phyloP scores from a whole-genome alignment of 352 stramenopile genomes.

The Saprolegnia diclina region DNA sequence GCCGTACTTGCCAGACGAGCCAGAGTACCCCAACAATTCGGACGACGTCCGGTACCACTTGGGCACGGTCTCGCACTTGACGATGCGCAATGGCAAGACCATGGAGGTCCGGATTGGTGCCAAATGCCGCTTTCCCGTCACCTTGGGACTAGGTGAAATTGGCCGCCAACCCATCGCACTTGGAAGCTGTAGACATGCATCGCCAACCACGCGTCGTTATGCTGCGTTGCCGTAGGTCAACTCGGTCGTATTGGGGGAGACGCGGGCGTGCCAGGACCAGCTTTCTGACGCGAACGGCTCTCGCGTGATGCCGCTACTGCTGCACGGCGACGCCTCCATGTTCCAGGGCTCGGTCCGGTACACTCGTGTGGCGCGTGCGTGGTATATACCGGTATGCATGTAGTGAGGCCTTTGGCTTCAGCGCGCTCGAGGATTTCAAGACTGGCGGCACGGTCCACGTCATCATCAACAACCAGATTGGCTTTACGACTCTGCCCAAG shows the following conservation, averaged over 20 bases:
- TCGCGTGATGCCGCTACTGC: constrained; percentile 94
- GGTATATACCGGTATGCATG: neutral
- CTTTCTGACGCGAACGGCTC: constrained; percentile 69
- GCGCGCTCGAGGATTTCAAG: constrained; percentile 89
- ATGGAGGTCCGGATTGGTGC: constrained; percentile 38
- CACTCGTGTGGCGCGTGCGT: neutral
- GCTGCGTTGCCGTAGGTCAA: constrained; percentile 54
- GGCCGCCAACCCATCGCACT: constrained; percentile 97
- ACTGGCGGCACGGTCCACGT: constrained; percentile 98
- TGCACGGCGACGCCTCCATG: constrained; percentile 97
- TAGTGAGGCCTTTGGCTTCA: constrained; percentile 74
- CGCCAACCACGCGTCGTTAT: neutral
- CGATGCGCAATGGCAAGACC: constrained; percentile 54
- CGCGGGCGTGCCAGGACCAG: constrained; percentile 89
- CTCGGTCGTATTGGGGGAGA: constrained; percentile 94
- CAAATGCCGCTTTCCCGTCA: neutral
- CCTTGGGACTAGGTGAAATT: constrained; percentile 56
- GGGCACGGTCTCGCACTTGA: constrained; percentile 64
- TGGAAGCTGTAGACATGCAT: constrained; percentile 86
- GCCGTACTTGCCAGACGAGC: constrained; percentile 76
- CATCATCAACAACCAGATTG: constrained; percentile 99
- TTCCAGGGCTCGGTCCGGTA: constrained; percentile 70
- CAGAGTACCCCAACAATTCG: constrained; percentile 82
- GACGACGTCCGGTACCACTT: constrained; percentile 87
- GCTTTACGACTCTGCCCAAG: constrained; percentile 98